These are phyloP conservation scores for Sphaerostilbella broomeana DNA, from an alignment of 2,329 filamentous ascomycete species.

Conservation along the genomic window DNA sequence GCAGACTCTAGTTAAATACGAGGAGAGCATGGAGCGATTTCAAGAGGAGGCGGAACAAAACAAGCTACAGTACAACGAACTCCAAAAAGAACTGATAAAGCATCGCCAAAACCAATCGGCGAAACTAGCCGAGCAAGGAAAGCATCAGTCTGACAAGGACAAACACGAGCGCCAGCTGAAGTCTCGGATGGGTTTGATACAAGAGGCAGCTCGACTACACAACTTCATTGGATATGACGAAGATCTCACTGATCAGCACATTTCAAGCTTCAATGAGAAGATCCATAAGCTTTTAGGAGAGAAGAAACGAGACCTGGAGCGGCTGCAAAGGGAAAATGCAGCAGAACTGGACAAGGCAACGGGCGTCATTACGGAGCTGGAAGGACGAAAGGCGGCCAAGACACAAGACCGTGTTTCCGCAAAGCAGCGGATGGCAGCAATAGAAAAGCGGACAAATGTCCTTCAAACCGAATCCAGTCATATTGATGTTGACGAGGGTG, in stretches of 20 bases:
- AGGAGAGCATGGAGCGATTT: slow-evolving; percentile 63
- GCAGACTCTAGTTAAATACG: slow-evolving; percentile 67
- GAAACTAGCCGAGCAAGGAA: slow-evolving; percentile 63
- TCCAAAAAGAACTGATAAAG: slow-evolving; percentile 45
- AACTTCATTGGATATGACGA: slow-evolving; percentile 80
- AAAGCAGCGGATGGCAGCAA: slow-evolving; percentile 63
- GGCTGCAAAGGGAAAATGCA: slow-evolving; percentile 64
- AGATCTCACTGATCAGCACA: slow-evolving; percentile 65
- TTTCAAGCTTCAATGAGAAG: slow-evolving; percentile 69
- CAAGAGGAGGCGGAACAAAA: slow-evolving; percentile 56
- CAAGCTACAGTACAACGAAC: slow-evolving; percentile 56
- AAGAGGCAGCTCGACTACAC: slow-evolving; percentile 68
- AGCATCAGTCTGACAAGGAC: slow-evolving; percentile 77
- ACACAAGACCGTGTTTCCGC: slow-evolving; percentile 69
- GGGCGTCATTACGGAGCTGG: slow-evolving; percentile 62
- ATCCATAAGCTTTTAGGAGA: slow-evolving; percentile 70
- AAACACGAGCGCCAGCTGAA: slow-evolving; percentile 76
- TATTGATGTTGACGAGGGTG: slow-evolving; percentile 82
- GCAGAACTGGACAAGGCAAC: slow-evolving; percentile 71
- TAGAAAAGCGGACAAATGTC: slow-evolving; percentile 61
- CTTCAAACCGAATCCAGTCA: slow-evolving; percentile 63
- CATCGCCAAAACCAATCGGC: slow-evolving; percentile 41
- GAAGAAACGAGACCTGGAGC: slow-evolving; percentile 72
- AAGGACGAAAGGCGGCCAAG: slow-evolving; percentile 64
- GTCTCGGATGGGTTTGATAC: slow-evolving; percentile 66